Conservation (phyloP, 2,329 filamentous ascomycete genomes). For the Fusarium annulatum region DNA sequence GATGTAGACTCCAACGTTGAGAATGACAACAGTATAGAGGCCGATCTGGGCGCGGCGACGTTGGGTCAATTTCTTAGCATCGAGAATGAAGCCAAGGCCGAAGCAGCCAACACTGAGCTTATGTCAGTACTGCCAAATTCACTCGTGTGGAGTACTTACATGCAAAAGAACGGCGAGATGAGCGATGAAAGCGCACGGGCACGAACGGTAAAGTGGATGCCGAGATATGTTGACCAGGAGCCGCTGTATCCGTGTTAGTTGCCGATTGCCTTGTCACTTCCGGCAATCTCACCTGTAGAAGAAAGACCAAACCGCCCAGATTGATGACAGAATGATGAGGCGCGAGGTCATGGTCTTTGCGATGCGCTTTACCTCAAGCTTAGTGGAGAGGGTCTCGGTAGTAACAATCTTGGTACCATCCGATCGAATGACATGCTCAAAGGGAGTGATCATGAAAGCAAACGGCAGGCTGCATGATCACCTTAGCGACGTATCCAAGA, state of each 20-base stretch:
- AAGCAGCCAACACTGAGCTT: slow-evolving; percentile 5
- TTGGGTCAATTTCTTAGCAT: not conserved
- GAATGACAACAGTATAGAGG: not conserved
- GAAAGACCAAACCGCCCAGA: slow-evolving; percentile 15
- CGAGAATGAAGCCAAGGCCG: slow-evolving; percentile 11
- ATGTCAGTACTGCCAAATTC: too few species aligned
- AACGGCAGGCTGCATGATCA: not conserved
- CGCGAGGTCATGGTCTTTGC: slow-evolving; percentile 20
- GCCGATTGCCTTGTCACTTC: too few species aligned
- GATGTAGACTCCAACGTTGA: slow-evolving; percentile 9
- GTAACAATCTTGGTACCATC: slow-evolving; percentile 15
- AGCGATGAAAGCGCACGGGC: slow-evolving; percentile 8
- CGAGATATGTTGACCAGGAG: slow-evolving; percentile 18
- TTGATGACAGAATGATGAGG: not conserved
- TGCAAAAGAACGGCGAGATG: slow-evolving; percentile 19
- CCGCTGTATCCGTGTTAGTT: not conserved
- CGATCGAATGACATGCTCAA: slow-evolving; percentile 14
- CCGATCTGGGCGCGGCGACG: slow-evolving; percentile 18
- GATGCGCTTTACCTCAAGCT: slow-evolving; percentile 7
- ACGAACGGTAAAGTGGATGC: slow-evolving; percentile 14
- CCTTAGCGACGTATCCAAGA: not conserved
- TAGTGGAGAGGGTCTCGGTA: slow-evolving; percentile 3
- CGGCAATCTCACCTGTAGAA: slow-evolving; percentile 2
- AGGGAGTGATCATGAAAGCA: slow-evolving; percentile 8
- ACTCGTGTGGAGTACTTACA: not conserved